These are phyloP conservation scores for Penicillium vulpinum DNA, from an alignment of 2,329 filamentous ascomycete genomes.

Conservation along the genomic window DNA sequence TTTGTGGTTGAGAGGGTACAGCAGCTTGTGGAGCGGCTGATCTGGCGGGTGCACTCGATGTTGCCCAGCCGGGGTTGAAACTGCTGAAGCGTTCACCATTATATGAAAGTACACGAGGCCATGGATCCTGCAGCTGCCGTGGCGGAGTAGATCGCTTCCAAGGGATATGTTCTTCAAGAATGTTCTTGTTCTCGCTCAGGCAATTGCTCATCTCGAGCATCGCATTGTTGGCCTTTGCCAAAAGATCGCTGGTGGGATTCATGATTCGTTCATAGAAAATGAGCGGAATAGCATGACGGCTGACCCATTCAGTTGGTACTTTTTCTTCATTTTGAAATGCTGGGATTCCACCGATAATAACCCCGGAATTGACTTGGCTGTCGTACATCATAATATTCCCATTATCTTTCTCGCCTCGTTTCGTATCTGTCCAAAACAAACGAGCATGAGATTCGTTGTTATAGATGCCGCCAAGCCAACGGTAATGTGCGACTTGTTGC, in stretches of 20 bases:
- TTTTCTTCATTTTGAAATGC: slow-evolving; percentile 14
- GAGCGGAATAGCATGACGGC: slow-evolving; percentile 23
- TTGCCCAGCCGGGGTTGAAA: slow-evolving; percentile 3
- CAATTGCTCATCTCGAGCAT: slow-evolving; percentile 15
- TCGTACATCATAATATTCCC: slow-evolving; percentile 35
- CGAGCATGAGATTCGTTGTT: slow-evolving; percentile 20
- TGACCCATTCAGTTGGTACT: slow-evolving; percentile 29
- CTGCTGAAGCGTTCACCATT: slow-evolving; percentile 2
- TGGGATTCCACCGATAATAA: slow-evolving; percentile 29
- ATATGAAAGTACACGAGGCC: slow-evolving; percentile 2
- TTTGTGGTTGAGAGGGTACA: not conserved
- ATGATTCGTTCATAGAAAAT: slow-evolving; percentile 39
- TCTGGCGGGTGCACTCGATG: not conserved
- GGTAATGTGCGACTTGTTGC: slow-evolving; percentile 29
- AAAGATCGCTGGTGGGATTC: slow-evolving; percentile 22
- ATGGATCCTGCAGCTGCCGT: not conserved
- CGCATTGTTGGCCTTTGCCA: slow-evolving; percentile 16
- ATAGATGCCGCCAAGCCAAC: slow-evolving; percentile 44
- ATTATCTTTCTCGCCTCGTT: slow-evolving; percentile 27
- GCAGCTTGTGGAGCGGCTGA: not conserved
- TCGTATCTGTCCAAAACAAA: slow-evolving; percentile 35
- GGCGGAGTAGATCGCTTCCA: not conserved
- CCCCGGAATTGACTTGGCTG: slow-evolving; percentile 22
- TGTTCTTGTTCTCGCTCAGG: not conserved
- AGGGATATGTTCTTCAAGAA: slow-evolving; percentile 2